Conservation (phyloP, 345 rosid genomes). For the Cardiospermum halicacabum region DNA sequence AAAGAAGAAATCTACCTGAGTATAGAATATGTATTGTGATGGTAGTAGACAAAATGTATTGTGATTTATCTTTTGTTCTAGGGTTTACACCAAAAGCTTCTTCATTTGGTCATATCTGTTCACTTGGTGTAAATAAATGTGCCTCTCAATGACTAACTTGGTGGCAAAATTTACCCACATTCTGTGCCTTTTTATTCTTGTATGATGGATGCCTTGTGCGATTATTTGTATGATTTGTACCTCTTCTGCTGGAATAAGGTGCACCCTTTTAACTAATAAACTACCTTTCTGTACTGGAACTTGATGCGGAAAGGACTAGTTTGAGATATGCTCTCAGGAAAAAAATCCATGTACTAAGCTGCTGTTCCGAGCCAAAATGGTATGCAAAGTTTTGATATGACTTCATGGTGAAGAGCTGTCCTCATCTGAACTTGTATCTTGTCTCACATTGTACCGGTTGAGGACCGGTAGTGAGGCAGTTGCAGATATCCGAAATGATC, state of each 20-base stretch:
- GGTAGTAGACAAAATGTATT: constrained; percentile 17
- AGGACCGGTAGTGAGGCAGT: constrained; percentile 81
- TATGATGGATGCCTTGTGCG: constrained; percentile 8
- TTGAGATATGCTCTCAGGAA: constrained; percentile 7
- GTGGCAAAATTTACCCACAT: constrained; percentile 10
- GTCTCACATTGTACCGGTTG: constrained; percentile 57
- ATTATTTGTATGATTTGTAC: constrained; percentile 7
- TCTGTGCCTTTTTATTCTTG: constrained; percentile 1
- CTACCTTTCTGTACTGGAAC: constrained; percentile 1
- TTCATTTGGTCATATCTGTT: neutral
- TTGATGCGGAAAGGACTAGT: constrained; percentile 2
- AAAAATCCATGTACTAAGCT: neutral
- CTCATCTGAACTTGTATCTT: constrained; percentile 68
- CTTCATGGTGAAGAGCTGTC: constrained; percentile 76
- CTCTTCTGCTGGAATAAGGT: constrained; percentile 4
- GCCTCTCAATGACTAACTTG: constrained; percentile 3
- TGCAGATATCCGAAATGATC: constrained; percentile 80
- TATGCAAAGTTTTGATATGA: constrained; percentile 17
- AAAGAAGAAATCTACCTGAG: constrained; percentile 19
- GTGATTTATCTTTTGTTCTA: neutral
- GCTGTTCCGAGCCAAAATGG: constrained; percentile 12
- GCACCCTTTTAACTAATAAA: constrained; percentile 10
- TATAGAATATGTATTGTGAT: constrained; percentile 15
- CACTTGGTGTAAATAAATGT: constrained; percentile 1
- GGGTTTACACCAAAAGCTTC: neutral